Base-by-base conservation (phyloP, 2,329 filamentous ascomycete genomes). In the Hymenoscyphus salicellus region DNA sequence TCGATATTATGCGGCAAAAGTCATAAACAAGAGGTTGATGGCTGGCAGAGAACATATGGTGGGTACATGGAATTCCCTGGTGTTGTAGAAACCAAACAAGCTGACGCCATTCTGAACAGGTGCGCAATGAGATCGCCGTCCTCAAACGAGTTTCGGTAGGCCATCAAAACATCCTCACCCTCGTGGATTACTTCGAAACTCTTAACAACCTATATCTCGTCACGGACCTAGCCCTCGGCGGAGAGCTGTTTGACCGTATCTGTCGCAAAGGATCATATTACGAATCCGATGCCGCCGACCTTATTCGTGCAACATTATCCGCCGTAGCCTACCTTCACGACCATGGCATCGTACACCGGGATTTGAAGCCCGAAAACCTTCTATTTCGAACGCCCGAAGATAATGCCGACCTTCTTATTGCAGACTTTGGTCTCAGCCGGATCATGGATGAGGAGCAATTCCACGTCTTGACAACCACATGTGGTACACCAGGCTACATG, bases 391-490 rank as follows among this genome's bases (percentile, higher is more conserved):
- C 95, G 0, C 95, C 95, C 33, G 95, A 99, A 78, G 95, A 99
- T 78, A 98, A 98, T 74, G 93, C 95, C 58, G 95, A 99, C 78
- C 84, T 99, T 33, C 82, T 99, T 65, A 99, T 99, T 76, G 95
- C 95, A 67, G 95, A 99, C 77, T 99, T 99, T 78, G 95, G 95
- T 10, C 82, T 99, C 59, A 95, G 90, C 30, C 87, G 95, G 65
- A 97, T 99, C 79, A 98, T 99, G 94, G 95, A 99, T 75, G 95
- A 98, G 79, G 93, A 97, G 78, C 92, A 97, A 76, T 98, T 98
- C 78, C 95, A 98, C 76, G 94, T 98, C 33, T 81, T 99, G 68
- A 99, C 95, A 11, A 99, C 95, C 0, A 99, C 95, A 1, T 99
- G 95, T 77, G 95, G 95, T 65, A 99, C 95, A 1, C 95, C 95